Conservation (phyloP, 768 basidiomycete species). For the Cytidiella melzeri region DNA sequence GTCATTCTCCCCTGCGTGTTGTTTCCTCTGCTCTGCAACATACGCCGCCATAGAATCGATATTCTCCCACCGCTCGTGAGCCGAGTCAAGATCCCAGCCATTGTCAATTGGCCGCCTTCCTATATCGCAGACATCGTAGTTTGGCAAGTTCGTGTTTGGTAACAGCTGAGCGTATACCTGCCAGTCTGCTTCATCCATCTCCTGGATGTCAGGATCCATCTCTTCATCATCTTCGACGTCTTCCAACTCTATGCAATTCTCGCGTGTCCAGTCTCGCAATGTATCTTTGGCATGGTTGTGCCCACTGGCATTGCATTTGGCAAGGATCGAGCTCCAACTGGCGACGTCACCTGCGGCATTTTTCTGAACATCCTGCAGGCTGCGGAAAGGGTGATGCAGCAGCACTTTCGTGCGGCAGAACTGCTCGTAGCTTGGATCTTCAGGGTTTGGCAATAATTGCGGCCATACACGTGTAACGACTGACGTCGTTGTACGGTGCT, state of each 20-base stretch:
- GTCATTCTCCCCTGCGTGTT: too few species aligned
- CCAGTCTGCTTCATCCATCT: constrained; percentile 16
- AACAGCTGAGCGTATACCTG: constrained; percentile 9
- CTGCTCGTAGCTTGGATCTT: too few species aligned
- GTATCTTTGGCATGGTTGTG: constrained; percentile 5
- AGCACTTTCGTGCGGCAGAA: too few species aligned
- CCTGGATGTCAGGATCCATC: constrained; percentile 1
- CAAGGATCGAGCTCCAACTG: not conserved
- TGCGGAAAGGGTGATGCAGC: too few species aligned
- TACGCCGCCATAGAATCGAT: too few species aligned
- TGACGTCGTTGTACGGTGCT: too few species aligned
- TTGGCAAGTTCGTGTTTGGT: constrained; percentile 8
- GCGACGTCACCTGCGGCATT: not conserved
- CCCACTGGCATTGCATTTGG: not conserved
- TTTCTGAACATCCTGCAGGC: not conserved
- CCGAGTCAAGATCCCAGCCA: constrained; percentile 10
- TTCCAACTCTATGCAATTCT: not conserved
- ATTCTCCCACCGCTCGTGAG: too few species aligned
- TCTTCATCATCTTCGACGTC: constrained; percentile 11
- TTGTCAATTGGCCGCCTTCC: constrained; percentile 12
- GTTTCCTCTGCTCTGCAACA: too few species aligned
- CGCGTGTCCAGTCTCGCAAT: not conserved
- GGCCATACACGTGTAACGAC: too few species aligned
- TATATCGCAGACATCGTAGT: not conserved
- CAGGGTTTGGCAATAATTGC: too few species aligned